Percentiles rank a stretch among this genome's conserved stretches.
Evolutionary conservation across 805 yeast species (phyloP).

Genomic region (Wickerhamiella hasegawae): DNA sequence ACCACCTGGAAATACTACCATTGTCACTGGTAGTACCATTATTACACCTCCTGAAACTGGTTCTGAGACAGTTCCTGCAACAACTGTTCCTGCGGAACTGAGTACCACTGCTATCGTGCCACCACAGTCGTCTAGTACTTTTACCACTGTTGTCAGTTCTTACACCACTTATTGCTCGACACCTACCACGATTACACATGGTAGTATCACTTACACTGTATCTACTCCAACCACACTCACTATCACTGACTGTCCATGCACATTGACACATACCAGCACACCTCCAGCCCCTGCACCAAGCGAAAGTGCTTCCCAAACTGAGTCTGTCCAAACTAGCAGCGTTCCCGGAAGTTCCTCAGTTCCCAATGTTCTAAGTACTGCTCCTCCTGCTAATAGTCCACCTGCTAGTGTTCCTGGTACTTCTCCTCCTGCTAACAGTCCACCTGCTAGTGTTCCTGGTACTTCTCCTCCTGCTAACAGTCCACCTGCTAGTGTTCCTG

Average conservation of each 20-base stretch:
- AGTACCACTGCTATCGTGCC: background rate
- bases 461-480: background rate
- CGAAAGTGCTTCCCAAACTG: background rate
- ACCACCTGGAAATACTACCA: too few relatives aligned
- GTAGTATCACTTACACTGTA: background rate
- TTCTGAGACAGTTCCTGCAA: background rate
- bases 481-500: background rate
- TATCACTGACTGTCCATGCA: conserved; percentile 2
- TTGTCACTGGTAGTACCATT: too few relatives aligned
- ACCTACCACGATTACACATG: background rate
- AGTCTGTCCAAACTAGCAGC: background rate
- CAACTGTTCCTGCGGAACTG: background rate
- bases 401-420: background rate
- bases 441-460: background rate
- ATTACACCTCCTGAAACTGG: too few relatives aligned
- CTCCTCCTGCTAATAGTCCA: too few relatives aligned
- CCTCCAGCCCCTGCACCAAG: background rate
- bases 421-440: background rate
- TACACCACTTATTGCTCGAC: background rate
- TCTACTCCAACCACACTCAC: background rate
- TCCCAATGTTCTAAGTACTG: too few relatives aligned
- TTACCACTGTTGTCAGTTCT: background rate
- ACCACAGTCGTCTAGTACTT: background rate
- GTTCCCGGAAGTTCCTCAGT: too few relatives aligned
- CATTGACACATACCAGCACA: background rate